These are phyloP conservation scores for Sphaerulina musiva DNA, from an alignment of 2,329 filamentous ascomycete species.

Conservation along the genomic window DNA sequence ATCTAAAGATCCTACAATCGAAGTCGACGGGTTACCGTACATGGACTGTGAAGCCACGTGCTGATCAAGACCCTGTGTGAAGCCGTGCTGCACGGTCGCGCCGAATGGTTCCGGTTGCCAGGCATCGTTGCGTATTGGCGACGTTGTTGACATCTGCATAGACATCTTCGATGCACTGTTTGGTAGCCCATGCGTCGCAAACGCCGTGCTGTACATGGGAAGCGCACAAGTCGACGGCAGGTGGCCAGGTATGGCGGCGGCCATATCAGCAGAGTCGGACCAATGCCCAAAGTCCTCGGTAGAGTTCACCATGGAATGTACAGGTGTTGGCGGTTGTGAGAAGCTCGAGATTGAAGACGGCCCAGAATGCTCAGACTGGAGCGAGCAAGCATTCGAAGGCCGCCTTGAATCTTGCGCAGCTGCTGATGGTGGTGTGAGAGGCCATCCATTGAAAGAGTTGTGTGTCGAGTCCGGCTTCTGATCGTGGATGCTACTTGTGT, in stretches of 20 bases:
- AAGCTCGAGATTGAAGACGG: conserved; percentile 19
- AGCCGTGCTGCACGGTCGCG: conserved; percentile 1
- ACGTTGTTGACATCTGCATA: conserved; percentile 1
- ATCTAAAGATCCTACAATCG: conserved; percentile 8
- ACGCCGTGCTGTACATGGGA: conserved; percentile 10
- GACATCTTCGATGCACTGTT: neutral
- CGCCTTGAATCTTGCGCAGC: conserved; percentile 25
- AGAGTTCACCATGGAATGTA: conserved; percentile 14
- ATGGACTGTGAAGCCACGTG: conserved; percentile 5
- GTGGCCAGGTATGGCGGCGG: conserved; percentile 1
- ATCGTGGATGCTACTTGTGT: conserved; percentile 20
- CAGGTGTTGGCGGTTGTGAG: conserved; percentile 25
- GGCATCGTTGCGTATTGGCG: conserved; percentile 5
- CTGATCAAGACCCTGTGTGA: conserved; percentile 10
- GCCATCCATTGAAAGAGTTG: conserved; percentile 19
- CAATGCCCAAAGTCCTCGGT: conserved; percentile 11
- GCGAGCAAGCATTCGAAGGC: conserved; percentile 24
- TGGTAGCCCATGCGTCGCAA: neutral
- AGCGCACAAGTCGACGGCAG: conserved; percentile 10
- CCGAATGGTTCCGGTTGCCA: neutral
- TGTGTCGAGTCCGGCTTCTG: conserved; percentile 2
- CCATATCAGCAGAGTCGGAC: conserved; percentile 16
- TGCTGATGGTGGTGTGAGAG: conserved; percentile 27
- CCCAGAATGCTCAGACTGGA: conserved; percentile 22
- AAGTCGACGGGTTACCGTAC: conserved; percentile 10